A percentile compares a stretch with the other conserved stretches of the same genome.
phyloP scores from a whole-genome alignment of 176 grass and related monocot genomes.

The Bromus sterilis region DNA sequence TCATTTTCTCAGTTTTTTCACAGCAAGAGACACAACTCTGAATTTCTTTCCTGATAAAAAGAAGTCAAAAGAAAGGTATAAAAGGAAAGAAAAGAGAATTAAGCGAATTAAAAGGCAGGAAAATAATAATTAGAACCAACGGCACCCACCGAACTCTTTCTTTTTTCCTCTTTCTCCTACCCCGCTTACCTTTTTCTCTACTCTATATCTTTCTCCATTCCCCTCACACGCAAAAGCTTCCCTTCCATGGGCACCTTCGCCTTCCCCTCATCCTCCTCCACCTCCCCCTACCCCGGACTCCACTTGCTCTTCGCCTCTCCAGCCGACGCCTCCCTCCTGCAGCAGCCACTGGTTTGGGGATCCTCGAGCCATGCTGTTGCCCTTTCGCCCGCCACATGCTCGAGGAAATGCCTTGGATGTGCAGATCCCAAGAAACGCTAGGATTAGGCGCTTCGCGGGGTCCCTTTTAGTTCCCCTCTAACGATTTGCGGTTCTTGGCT shows the following conservation, averaged over 20 bases:
- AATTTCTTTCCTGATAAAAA: background rate
- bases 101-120: background rate
- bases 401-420: constrained; percentile 33
- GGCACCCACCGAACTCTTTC: constrained; percentile 24
- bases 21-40: background rate
- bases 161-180: background rate
- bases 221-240: constrained; percentile 24
- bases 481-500: background rate
- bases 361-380: background rate
- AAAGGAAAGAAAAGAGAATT: background rate
- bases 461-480: constrained; percentile 51
- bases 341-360: background rate
- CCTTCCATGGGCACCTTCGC: constrained; percentile 17
- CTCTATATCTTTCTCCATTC: constrained; percentile 32
- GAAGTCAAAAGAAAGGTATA: background rate
- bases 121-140: constrained; percentile 25
- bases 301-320: background rate
- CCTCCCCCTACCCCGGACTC: background rate
- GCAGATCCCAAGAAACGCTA: constrained; percentile 37
- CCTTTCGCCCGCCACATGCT: constrained; percentile 3
- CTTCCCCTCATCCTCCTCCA: background rate
- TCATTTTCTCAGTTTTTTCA: background rate
- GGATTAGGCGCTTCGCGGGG: constrained; percentile 28
- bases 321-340: background rate
- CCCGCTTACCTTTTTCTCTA: constrained; percentile 19